phyloP scores from a whole-genome alignment of 2,329 filamentous ascomycete genomes.

The Aureobasidium musti region DNA sequence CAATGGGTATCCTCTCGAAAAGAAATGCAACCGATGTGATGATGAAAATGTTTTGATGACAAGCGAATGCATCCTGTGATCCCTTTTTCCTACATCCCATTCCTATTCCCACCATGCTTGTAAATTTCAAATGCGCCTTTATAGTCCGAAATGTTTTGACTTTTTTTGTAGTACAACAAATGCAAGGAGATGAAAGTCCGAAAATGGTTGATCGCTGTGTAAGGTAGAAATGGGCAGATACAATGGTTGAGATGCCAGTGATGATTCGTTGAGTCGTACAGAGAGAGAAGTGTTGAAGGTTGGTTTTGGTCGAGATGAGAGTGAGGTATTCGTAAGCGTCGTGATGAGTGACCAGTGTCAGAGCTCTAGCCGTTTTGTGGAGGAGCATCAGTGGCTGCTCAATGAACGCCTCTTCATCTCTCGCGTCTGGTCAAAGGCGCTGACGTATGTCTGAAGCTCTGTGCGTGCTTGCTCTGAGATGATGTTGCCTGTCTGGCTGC shows the following conservation, averaged over 20 bases:
- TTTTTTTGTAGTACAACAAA: constrained; percentile 28
- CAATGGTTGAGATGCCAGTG: constrained; percentile 1
- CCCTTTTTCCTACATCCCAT: constrained; percentile 14
- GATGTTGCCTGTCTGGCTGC: constrained; percentile 45
- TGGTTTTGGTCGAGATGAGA: constrained; percentile 19
- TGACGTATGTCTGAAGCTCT: constrained; percentile 82
- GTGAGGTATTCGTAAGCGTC: constrained; percentile 16
- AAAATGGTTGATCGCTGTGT: constrained; percentile 21
- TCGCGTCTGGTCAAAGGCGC: constrained; percentile 82
- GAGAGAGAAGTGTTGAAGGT: constrained; percentile 9
- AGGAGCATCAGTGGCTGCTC: constrained; percentile 19
- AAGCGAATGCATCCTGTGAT: constrained; percentile 29
- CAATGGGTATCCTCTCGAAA: constrained; percentile 28
- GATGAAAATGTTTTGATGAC: constrained; percentile 21
- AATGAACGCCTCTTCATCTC: constrained; percentile 51
- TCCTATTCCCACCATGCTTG: background rate
- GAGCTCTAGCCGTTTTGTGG: constrained; percentile 26
- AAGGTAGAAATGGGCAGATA: background rate
- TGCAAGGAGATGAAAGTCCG: constrained; percentile 4
- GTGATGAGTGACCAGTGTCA: background rate
- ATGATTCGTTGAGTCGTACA: constrained; percentile 26
- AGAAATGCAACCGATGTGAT: constrained; percentile 23
- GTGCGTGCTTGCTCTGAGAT: constrained; percentile 75
- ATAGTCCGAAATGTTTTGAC: constrained; percentile 18
- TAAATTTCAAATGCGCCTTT: constrained; percentile 20